Base-by-base conservation (phyloP, 768 basidiomycete species). In the Pisolithus marmoratus region DNA sequence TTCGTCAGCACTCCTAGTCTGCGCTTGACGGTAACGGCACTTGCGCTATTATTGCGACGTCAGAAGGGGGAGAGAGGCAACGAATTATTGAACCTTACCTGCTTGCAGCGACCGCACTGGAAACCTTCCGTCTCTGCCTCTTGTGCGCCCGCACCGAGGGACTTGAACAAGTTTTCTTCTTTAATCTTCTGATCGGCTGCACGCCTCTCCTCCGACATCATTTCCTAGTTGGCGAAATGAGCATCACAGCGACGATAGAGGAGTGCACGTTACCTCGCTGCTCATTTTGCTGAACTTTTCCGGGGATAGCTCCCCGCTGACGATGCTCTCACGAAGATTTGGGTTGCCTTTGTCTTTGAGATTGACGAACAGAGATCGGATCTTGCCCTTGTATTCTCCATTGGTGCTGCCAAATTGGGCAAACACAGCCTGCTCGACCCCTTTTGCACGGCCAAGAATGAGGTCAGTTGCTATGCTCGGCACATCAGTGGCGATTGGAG, bases 111-210 rank as follows among this genome's bases (percentile, higher is more conserved):
- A 9, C 83, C 79, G 63, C 96, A 99, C 66, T 97, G 92, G 88
- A 99, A 99, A 2, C 91, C 94, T 57, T 94, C 91, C 1, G 96
- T 99, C 68, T 98, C 96, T 14, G 94, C 93, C 68, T 94, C 82
- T 57, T 84, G 85, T 59, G 94, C 87, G 2, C 79, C 88, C 0
- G 95, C 95, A 2, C 89, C 90, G 1, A 96, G 82, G 1, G 94
- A 87, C 31, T 94, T 88, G 75, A 90, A 88, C 45, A 99, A 70
- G 63, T 98, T 97, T 48, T 89, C 83, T 60, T 87, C 83, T 51
- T 82, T 78, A 54, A 98, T 87, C 63, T 84, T 86, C 53, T 80
- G 79, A 60, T 94, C 87, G 8, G 87, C 85, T 2, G 87, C 84
- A 61, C 90, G 88, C 29, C 92, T 80, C 57, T 94, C 91, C 63